Evolutionary conservation across 192 early-diverging fungal genomes (phyloP), one percentile per base, ranked within the genome.

Genomic region (Coemansia sp.): DNA sequence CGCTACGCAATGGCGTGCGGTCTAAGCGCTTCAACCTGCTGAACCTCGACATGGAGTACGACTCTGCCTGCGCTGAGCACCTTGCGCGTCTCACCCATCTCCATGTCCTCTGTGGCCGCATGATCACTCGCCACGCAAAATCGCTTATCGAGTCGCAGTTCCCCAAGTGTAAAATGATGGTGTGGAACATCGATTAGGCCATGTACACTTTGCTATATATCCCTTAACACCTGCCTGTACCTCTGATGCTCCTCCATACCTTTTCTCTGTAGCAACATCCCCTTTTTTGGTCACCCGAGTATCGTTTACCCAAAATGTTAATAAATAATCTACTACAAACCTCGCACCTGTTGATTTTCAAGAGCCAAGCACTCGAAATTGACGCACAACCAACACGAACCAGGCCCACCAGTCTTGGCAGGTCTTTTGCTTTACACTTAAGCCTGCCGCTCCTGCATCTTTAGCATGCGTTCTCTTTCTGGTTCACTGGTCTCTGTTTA

Each of bases 151-250:
- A 76, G 47, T 53, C 17, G 30, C 72, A 76, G 57, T 76, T 76
- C 42, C 72, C 72, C 13, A 64, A 64, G 41, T 76, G 72, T 57
- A 69, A 65, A 27, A 76, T 76, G 65, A 67, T 69, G 72, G 72
- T 76, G 19, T 76, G 72, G 72, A 69, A 53, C 49, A 55, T 60
- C 18, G 53, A 72, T 52, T 72, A 50, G 23, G 13, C 41, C 28
- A 4, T 43, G 23, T n/a, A 4, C 38, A 17, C 18, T 22, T 40
- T 40, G 17, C 13, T 40, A 22, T 40, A 22, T 40, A 40, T 19
- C 30, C 30, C 30, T 8, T 11, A 32, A 32, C 30, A 32, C 30
- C 11, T 32, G 30, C 11, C 11, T 32, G 11, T 32, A 32, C 11
- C 6, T 32, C 30, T 11, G 30, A 32, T 32, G 30, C 30, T 11